Percentiles rank a stretch among this genome's conserved stretches.
These are phyloP conservation scores for Pythium utonaiense DNA, from an alignment of 352 stramenopile genomes.

Conservation along the genomic window DNA sequence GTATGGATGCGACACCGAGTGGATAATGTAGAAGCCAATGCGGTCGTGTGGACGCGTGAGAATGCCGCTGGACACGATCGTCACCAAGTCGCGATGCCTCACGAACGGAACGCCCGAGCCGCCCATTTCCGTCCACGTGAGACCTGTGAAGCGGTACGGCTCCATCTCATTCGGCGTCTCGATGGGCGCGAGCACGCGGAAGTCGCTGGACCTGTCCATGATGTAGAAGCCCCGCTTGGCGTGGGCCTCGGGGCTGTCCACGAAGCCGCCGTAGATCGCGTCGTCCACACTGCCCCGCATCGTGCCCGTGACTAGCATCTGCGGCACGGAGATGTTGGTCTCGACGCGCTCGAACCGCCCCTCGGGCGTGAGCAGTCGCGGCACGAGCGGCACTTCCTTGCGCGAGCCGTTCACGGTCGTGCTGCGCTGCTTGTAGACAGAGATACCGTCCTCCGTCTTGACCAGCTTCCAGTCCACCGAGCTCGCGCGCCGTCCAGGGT, in stretches of 20 bases:
- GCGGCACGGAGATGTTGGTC: slow-evolving; percentile 15
- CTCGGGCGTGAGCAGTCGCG: slow-evolving; percentile 11
- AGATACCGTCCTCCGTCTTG: slow-evolving; percentile 16
- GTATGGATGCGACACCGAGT: slow-evolving; percentile 19
- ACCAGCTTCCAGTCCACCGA: slow-evolving; percentile 16
- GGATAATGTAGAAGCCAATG: slow-evolving; percentile 24
- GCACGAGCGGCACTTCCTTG: slow-evolving; percentile 13
- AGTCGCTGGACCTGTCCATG: slow-evolving; percentile 12
- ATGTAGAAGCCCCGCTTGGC: slow-evolving; percentile 15
- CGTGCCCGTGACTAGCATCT: slow-evolving; percentile 16
- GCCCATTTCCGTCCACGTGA: slow-evolving; percentile 19
- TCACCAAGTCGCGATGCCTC: slow-evolving; percentile 15
- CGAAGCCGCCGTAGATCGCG: slow-evolving; percentile 19
- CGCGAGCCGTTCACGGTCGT: background rate
- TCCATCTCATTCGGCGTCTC: slow-evolving; percentile 9
- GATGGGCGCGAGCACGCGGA: slow-evolving; percentile 11
- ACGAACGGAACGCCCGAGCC: slow-evolving; percentile 16
- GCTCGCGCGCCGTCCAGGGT: slow-evolving; percentile 9
- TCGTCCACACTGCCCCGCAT: slow-evolving; percentile 21
- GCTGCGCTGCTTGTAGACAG: slow-evolving; percentile 17
- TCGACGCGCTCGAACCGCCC: slow-evolving; percentile 15
- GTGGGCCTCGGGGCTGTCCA: slow-evolving; percentile 13
- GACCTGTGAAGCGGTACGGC: slow-evolving; percentile 16
- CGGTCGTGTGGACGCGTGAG: slow-evolving; percentile 7
- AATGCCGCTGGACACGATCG: slow-evolving; percentile 12